Evolutionary conservation across 495 filamentous ascomycete genomes (phyloP), one percentile per base, ranked within the genome.

Genomic region (Penicillium odoratum): DNA sequence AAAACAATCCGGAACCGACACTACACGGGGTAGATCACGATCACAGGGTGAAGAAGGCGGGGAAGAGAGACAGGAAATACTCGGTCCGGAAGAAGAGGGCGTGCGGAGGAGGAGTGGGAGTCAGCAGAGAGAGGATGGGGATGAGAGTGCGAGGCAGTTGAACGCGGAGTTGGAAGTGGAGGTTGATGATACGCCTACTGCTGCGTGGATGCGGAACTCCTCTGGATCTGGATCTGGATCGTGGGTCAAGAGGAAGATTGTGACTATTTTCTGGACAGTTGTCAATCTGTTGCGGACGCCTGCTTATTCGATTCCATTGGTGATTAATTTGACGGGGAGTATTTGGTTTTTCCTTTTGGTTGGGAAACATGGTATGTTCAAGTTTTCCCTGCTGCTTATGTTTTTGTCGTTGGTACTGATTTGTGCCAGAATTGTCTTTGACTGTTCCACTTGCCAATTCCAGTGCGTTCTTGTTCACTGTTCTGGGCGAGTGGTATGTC

Each of bases 261-360:
- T 78, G 25, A 80, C 81, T 0, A 70, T 84, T 0, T 78, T 86
- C 53, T 93, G 88, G 65, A 91, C 85, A 13, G 88, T 93, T 15
- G 60, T 85, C 7, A 94, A 96, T 70, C 72, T 97, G 63, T 73
- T 98, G 10, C 75, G 81, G 46, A 92, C 88, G 55, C 92, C 92
- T 47, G 82, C 82, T 28, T 98, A 98, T 72, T 88, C 91, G 10
- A 68, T 96, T 36, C 93, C 93, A 28, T 69, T 98, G 63, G 74
- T 96, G 50, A 78, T 97, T 29, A 98, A 98, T 66, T 71, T 97
- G 62, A 97, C 94, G 34, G 94, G 94, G 56, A 96, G 91, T 65
- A 81, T 98, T 59, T 98, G 94, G 94, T 98, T 98, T 65, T 98
- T 98, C 67, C 70, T 97, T 62, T 75, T 98, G 59, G 90, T 98